These are phyloP conservation scores for Oryza glaberrima DNA, from an alignment of 176 grass and related monocot genomes.

Conservation along the genomic window DNA sequence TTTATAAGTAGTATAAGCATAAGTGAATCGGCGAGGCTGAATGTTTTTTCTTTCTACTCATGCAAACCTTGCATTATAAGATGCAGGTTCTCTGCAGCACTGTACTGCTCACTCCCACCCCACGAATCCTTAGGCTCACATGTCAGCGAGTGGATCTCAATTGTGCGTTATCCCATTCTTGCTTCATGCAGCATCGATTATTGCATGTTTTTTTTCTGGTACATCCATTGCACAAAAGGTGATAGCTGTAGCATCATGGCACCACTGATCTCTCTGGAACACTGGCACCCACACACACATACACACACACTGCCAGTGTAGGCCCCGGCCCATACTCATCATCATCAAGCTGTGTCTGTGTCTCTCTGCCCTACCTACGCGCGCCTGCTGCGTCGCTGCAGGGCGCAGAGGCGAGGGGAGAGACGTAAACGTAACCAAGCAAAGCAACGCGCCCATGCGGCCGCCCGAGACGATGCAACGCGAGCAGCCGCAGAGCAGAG, in stretches of 20 bases:
- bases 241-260: slow-evolving; percentile 5
- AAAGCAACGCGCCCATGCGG: background rate
- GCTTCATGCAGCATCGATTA: background rate
- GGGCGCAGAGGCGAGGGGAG: background rate
- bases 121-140: no score
- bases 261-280: background rate
- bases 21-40: no score
- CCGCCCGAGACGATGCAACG: no score
- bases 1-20: no score
- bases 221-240: background rate
- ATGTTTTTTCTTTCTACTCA: background rate
- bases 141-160: no score
- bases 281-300: background rate
- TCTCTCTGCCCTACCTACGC: background rate
- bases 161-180: background rate
- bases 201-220: background rate
- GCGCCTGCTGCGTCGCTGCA: background rate
- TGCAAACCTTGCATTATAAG: background rate
- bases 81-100: background rate
- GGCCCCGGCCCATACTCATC: background rate
- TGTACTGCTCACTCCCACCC: no score
- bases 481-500: background rate
- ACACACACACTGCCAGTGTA: background rate
- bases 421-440: slow-evolving; percentile 7
- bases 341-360: background rate